Conservation (phyloP, 768 basidiomycete species). For the Leccinum aurantiacum region DNA sequence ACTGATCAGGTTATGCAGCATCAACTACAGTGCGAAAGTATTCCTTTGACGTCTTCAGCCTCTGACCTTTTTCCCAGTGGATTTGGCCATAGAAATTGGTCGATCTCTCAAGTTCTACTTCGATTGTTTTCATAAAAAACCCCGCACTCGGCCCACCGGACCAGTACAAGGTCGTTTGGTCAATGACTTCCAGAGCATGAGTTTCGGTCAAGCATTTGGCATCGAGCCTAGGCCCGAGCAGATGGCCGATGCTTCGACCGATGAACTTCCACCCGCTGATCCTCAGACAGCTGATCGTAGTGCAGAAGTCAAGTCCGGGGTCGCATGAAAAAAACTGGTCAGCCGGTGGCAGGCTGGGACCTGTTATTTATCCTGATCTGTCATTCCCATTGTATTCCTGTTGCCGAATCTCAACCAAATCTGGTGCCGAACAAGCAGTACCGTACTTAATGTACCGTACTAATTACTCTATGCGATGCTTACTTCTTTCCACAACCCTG, state of each 20-base stretch:
- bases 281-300: no score
- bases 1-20: no score
- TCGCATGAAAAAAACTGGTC: no score
- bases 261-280: conserved; percentile 16
- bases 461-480: no score
- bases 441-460: no score
- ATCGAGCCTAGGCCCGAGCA: conserved; percentile 23
- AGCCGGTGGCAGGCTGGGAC: no score
- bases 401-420: conserved; percentile 32
- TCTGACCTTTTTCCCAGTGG: conserved; percentile 41
- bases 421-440: no score
- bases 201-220: conserved; percentile 43
- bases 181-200: conserved; percentile 27
- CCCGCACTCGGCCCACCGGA: conserved; percentile 20
- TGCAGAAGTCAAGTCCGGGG: no score
- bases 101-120: conserved; percentile 63
- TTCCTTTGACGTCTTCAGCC: background rate
- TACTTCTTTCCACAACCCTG: no score
- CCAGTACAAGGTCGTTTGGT: conserved; percentile 20
- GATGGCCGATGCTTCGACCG: conserved; percentile 18
- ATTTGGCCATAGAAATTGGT: conserved; percentile 66
- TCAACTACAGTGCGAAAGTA: no score
- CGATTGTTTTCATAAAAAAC: conserved; percentile 35
- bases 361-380: no score
- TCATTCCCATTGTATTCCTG: conserved; percentile 28